Percentiles rank a stretch among this genome's conserved stretches.
Evolutionary conservation across 192 early-diverging fungal species (phyloP).

Genomic region (Obelidium mucronatum): DNA sequence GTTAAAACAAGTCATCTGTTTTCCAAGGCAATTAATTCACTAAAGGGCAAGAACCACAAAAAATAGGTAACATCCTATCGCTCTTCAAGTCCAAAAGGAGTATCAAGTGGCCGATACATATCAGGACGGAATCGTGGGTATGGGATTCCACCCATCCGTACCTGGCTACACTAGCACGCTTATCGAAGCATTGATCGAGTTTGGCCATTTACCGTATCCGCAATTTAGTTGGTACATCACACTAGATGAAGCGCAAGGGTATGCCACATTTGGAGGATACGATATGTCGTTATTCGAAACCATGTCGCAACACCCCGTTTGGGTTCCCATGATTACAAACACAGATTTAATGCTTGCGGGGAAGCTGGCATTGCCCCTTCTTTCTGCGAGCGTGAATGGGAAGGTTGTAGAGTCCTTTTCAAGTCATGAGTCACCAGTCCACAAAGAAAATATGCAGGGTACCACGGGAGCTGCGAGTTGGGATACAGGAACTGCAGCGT

Average conservation of each 20-base stretch:
- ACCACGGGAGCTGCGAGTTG: constrained; percentile 23
- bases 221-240: constrained; percentile 1
- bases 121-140: constrained; percentile 23
- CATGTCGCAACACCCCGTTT: neutral
- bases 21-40: neutral
- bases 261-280: constrained; percentile 16
- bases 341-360: neutral
- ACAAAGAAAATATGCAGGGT: neutral
- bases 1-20: no score
- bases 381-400: neutral
- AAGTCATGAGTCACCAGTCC: neutral
- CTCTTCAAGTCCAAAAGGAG: no score
- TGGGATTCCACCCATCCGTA: constrained; percentile 25
- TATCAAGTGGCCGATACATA: no score
- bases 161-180: neutral
- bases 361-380: constrained; percentile 12
- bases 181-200: neutral
- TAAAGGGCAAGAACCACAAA: no score
- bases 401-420: neutral
- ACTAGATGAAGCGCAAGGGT: neutral
- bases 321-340: constrained; percentile 12
- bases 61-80: no score
- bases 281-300: constrained; percentile 9
- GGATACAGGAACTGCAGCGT: constrained; percentile 21
- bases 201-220: neutral